phyloP scores from a whole-genome alignment of 441 rosid genomes.

The Isatis lusitanica region DNA sequence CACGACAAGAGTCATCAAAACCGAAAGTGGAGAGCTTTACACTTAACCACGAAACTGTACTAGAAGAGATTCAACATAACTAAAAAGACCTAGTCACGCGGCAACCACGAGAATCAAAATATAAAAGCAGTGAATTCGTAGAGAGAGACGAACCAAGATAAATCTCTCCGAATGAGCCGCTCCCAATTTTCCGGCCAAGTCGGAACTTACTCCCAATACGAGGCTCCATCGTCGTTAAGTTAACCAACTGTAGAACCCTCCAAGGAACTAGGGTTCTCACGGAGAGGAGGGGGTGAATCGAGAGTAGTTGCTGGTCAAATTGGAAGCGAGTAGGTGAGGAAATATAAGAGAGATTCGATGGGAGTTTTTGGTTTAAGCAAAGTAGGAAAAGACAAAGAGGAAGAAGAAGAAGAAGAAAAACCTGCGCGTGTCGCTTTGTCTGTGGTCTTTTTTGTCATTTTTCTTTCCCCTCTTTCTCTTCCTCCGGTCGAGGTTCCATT shows the following conservation, averaged over 20 bases:
- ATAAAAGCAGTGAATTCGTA: neutral
- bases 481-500: neutral
- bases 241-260: neutral
- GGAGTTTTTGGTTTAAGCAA: conserved; percentile 16
- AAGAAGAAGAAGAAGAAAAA: neutral
- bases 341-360: neutral
- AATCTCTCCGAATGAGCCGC: conserved; percentile 97
- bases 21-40: neutral
- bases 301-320: neutral
- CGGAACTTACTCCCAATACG: conserved; percentile 84
- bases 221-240: conserved; percentile 54
- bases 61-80: neutral
- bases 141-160: conserved; percentile 54
- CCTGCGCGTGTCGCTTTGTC: conserved; percentile 30
- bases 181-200: conserved; percentile 88
- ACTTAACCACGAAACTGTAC: neutral
- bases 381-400: neutral
- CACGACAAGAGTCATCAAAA: conserved; percentile 31
- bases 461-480: neutral
- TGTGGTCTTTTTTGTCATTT: conserved; percentile 13
- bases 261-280: conserved; percentile 2
- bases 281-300: conserved; percentile 3
- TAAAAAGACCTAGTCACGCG: neutral
- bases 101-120: neutral
- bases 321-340: conserved; percentile 12